Evolutionary conservation across 2,329 filamentous ascomycete species (phyloP), one percentile per base, ranked within the genome.

Genomic region (Microdochium nivale): DNA sequence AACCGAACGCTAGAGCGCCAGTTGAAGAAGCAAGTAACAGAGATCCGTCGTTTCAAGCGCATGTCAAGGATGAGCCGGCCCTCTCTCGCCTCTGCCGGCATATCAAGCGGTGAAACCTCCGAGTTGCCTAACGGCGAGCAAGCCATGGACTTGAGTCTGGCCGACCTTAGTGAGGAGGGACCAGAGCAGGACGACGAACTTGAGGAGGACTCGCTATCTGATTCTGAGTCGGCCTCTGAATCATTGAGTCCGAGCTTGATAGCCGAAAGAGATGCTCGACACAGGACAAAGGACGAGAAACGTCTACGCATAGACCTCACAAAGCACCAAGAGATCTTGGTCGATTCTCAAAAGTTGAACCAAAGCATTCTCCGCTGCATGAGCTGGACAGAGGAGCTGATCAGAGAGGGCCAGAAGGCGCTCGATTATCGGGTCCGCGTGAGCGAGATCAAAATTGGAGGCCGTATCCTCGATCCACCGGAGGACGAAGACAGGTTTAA

Each of bases 311-410:
- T 90, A 3, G 94, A 99, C 67, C 77, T 99, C 1, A 80, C 84
- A 3, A 92, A 91, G 64, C 94, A 99, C 65, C 88, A 90, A 58
- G 87, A 96, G 62, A 75, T 97, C 1, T 79, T 99, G 9, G 75
- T 90, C 37, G 91, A 96, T 65, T 94, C 87, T 58, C 90, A 96
- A 63, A 95, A 90, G 71, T 90, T 97, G 76, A 97, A 96, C 64
- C 88, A 95, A 66, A 95, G 88, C 65, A 79, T 99, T 47, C 95
- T 90, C 67, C 80, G 89, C 48, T 99, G 94, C 66, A 77, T 96
- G 32, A 84, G 84, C 58, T 92, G 89, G 80, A 95, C 91, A 0
- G 92, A 99, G 64, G 85, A 88, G 56, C 78, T 99, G 46, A 96
- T 99, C 65, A 85, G 81, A 48, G 90, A 96, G 59, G 94, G 87